phyloP scores from a whole-genome alignment of 345 rosid species.

The Ailanthus altissimus region DNA sequence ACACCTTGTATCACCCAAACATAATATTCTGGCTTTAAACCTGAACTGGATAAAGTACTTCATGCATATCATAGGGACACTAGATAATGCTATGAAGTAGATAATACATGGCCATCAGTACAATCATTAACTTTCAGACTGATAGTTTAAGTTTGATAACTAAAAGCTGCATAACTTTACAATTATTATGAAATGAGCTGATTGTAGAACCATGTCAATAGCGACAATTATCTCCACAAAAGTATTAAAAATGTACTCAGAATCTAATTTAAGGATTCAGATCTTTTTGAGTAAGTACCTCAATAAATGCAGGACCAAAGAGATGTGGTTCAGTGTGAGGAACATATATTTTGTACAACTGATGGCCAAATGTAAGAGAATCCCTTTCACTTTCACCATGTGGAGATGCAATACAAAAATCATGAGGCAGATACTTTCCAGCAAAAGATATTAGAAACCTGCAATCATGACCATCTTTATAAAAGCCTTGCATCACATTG shows the following conservation, averaged over 20 bases:
- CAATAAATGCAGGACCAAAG: slow-evolving; percentile 94
- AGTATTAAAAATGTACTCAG: neutral
- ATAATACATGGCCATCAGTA: neutral
- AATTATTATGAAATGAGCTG: neutral
- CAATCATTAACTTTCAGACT: neutral
- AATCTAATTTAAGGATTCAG: neutral
- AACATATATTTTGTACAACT: slow-evolving; percentile 59
- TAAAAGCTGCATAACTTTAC: slow-evolving; percentile 2
- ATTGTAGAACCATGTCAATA: neutral
- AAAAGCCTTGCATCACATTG: slow-evolving; percentile 1
- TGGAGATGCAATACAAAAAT: slow-evolving; percentile 53
- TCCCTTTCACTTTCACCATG: slow-evolving; percentile 37
- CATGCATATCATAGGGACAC: neutral
- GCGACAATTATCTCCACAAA: neutral
- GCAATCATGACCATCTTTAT: slow-evolving; percentile 35
- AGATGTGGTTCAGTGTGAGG: slow-evolving; percentile 55
- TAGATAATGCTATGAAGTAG: neutral
- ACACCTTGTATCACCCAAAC: too few relatives aligned
- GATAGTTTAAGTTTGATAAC: neutral
- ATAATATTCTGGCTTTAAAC: too few relatives aligned
- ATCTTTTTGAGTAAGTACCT: slow-evolving; percentile 45
- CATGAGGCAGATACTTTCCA: slow-evolving; percentile 78
- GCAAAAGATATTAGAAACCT: slow-evolving; percentile 89
- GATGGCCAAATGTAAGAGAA: slow-evolving; percentile 46
- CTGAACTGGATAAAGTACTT: neutral